A percentile compares a stretch with the other conserved stretches of the same genome.
These are phyloP conservation scores for Phytopythium aichiense DNA, from an alignment of 352 stramenopile species.

Conservation along the genomic window DNA sequence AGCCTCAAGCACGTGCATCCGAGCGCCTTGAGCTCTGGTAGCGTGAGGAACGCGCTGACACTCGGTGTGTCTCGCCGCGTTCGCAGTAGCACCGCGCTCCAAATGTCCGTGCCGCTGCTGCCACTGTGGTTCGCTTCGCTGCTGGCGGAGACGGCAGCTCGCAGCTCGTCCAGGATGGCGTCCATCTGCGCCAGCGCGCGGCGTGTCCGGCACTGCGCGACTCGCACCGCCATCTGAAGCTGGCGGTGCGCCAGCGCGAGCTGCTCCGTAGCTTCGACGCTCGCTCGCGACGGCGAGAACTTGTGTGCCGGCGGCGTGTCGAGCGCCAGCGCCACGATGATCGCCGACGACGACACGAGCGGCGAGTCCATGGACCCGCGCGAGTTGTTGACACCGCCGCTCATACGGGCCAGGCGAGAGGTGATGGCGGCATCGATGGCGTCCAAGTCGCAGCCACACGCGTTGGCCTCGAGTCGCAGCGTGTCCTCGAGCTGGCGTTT, in stretches of 20 bases:
- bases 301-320: slow-evolving; percentile 53
- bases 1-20: slow-evolving; percentile 30
- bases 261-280: slow-evolving; percentile 60
- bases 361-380: slow-evolving; percentile 19
- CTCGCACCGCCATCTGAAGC: slow-evolving; percentile 65
- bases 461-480: slow-evolving; percentile 34
- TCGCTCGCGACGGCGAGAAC: slow-evolving; percentile 49
- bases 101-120: slow-evolving; percentile 11
- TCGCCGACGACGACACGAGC: slow-evolving; percentile 8
- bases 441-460: slow-evolving; percentile 41
- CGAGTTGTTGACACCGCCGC: slow-evolving; percentile 2
- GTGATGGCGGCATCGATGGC: slow-evolving; percentile 46
- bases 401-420: slow-evolving; percentile 13
- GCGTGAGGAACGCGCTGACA: slow-evolving; percentile 30
- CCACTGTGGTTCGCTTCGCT: not conserved
- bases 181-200: slow-evolving; percentile 58
- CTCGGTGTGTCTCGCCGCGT: not conserved
- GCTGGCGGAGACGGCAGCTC: slow-evolving; percentile 26
- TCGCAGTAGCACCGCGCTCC: slow-evolving; percentile 25
- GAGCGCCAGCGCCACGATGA: slow-evolving; percentile 38
- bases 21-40: slow-evolving; percentile 38
- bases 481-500: slow-evolving; percentile 41
- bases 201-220: slow-evolving; percentile 52
- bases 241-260: slow-evolving; percentile 58
- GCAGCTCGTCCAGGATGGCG: slow-evolving; percentile 39